Evolutionary conservation across 2,329 filamentous ascomycete genomes (phyloP), one percentile per base, ranked within the genome.

Genomic region (Aureobasidium uvarum): DNA sequence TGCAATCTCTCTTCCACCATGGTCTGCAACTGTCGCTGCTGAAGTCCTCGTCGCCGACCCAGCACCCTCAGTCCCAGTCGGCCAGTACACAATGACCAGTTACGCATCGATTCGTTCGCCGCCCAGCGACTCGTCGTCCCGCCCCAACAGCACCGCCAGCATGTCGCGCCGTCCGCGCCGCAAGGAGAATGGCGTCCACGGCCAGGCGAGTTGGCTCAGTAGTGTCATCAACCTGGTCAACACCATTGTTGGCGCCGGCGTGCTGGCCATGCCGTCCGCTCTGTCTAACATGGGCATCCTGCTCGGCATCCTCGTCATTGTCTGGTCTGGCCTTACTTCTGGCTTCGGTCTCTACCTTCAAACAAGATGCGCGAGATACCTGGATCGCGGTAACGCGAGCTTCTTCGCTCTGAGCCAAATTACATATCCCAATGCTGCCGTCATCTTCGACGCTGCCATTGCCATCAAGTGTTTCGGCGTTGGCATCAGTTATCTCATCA

Each of bases 381-480:
- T 99, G 69, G 95, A 98, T 69, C 86, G 92, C 68, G 95, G 95
- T 48, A 86, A 86, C 5, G 86, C 93, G 0, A 96, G 92, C 41
- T 99, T 99, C 80, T 97, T 97, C 74, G 92, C 94, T n/a, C 82
- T 99, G 18, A 96, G 92, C 16, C 94, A 99, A 76, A 86, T 99
- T 68, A 98, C 95, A 5, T 99, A 98, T 73, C 95, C 95, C 1
- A 96, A 96, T 75, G 92, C 94, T 2, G 91, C 95, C 10, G 92
- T 99, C 54, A 83, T 98, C 52, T 99, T 99, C 76, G 95, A 99
- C 78, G 88, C 89, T 7, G 95, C 95, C 6, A 99, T 99, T 74
- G 92, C 94, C 14, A 87, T 99, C 74, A 99, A 99, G 77, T 99
- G 95, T 78, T 99, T 99, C 75, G 95, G 95, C 43, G 95, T 99